Evolutionary conservation across 1,284 basidiomycete species (phyloP).

Genomic region (Puccinia hordei): DNA sequence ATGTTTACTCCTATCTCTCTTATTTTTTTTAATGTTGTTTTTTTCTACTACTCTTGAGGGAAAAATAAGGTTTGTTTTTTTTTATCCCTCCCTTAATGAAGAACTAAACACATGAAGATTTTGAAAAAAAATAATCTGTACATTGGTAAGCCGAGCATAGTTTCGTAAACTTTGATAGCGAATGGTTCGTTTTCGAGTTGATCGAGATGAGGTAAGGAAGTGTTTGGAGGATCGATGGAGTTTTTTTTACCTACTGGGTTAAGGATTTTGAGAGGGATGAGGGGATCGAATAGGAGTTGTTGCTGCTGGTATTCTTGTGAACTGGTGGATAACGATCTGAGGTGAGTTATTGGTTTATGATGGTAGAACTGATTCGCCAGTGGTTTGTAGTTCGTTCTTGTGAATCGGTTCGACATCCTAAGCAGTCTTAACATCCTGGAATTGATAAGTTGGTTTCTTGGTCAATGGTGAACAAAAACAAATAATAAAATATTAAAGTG

Average conservation of each 20-base stretch:
- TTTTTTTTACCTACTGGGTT: neutral
- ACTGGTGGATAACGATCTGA: too few species aligned
- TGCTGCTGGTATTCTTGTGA: neutral
- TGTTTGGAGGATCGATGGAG: neutral
- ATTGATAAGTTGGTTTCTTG: too few species aligned
- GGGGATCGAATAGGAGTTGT: conserved; percentile 17
- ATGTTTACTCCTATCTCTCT: neutral
- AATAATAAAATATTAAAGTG: too few species aligned
- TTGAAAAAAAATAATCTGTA: neutral
- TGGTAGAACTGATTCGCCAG: too few species aligned
- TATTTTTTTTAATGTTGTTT: neutral
- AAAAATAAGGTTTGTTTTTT: neutral
- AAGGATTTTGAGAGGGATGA: conserved; percentile 42
- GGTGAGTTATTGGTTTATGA: too few species aligned
- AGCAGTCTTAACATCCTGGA: too few species aligned
- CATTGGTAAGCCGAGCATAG: conserved; percentile 45
- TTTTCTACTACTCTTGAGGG: neutral
- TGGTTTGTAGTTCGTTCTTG: too few species aligned
- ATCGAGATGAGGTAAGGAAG: neutral
- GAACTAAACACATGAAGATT: neutral
- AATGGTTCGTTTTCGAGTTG: conserved; percentile 12
- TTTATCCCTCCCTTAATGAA: too few species aligned
- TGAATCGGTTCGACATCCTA: too few species aligned
- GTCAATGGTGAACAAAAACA: too few species aligned
- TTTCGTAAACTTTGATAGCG: conserved; percentile 12